Evolutionary conservation across 2,329 filamentous ascomycete species (phyloP).

Genomic region (Colletotrichum endophyticum): DNA sequence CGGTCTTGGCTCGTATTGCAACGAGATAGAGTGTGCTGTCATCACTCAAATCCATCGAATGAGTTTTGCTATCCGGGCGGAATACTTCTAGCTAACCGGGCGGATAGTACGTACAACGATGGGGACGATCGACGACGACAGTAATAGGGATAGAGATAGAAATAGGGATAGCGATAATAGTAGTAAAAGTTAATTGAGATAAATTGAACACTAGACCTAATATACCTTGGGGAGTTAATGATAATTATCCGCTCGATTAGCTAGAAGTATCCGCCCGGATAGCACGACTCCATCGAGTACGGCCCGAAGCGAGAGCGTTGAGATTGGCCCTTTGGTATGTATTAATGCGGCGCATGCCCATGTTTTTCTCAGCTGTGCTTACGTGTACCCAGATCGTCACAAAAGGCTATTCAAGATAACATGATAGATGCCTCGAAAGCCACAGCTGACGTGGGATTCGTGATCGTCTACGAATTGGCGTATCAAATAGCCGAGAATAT

Average conservation of each 20-base stretch:
- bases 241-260: too few species aligned
- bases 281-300: not conserved
- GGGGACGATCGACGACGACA: too few species aligned
- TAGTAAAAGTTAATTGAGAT: too few species aligned
- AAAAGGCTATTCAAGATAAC: not conserved
- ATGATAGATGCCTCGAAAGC: not conserved
- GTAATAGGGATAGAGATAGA: too few species aligned
- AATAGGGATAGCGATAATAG: too few species aligned
- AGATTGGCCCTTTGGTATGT: not conserved
- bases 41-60: not conserved
- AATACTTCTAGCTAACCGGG: too few species aligned
- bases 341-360: not conserved
- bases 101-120: too few species aligned
- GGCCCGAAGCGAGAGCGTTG: not conserved
- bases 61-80: too few species aligned
- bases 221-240: too few species aligned
- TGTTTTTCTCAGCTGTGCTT: not conserved
- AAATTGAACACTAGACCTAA: too few species aligned
- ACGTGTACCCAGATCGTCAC: not conserved
- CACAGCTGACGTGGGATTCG: not conserved
- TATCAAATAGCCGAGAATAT: not conserved
- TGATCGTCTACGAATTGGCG: not conserved
- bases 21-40: not conserved
- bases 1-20: not conserved
- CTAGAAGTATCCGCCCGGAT: too few species aligned